Conservation (phyloP, 139 green algal species). For the Coelastrella sp. region DNA sequence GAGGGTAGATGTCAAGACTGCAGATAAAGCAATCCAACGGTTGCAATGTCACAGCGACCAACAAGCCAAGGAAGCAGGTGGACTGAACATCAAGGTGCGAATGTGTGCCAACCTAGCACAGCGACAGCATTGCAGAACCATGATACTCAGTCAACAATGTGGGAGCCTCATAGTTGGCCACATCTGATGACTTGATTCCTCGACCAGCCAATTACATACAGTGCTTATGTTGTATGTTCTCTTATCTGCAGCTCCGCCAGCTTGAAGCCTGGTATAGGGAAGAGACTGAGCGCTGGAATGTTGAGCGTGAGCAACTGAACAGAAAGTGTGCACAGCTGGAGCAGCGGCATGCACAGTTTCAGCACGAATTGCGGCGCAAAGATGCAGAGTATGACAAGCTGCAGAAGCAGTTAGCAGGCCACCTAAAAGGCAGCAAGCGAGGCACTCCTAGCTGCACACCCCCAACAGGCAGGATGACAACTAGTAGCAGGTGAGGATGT, state of each 20-base stretch:
- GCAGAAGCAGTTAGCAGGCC: constrained; percentile 15
- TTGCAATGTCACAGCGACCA: constrained; percentile 27
- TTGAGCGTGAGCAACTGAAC: constrained; percentile 9
- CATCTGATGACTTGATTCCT: too few species aligned
- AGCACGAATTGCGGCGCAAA: constrained; percentile 33
- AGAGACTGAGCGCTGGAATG: constrained; percentile 15
- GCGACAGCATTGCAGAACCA: too few species aligned
- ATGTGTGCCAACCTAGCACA: too few species aligned
- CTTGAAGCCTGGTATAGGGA: constrained; percentile 38
- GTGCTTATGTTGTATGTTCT: too few species aligned
- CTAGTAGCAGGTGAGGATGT: constrained; percentile 9
- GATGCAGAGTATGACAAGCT: constrained; percentile 41
- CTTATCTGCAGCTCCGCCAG: constrained; percentile 40
- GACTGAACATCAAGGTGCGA: constrained; percentile 45
- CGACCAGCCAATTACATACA: too few species aligned
- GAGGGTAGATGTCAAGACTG: constrained; percentile 16
- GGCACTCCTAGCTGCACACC: not conserved
- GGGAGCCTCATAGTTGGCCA: too few species aligned
- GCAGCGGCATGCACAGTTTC: constrained; percentile 45
- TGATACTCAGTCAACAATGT: too few species aligned
- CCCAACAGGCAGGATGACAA: not conserved
- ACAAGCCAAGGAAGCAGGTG: not conserved
- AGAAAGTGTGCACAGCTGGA: constrained; percentile 17
- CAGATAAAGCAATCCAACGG: constrained; percentile 1
- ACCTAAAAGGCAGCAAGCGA: not conserved